A percentile compares a stretch with the other conserved stretches of the same genome.
These are phyloP conservation scores for Globisporangium recalcitrans DNA, from an alignment of 352 stramenopile genomes.

Conservation along the genomic window DNA sequence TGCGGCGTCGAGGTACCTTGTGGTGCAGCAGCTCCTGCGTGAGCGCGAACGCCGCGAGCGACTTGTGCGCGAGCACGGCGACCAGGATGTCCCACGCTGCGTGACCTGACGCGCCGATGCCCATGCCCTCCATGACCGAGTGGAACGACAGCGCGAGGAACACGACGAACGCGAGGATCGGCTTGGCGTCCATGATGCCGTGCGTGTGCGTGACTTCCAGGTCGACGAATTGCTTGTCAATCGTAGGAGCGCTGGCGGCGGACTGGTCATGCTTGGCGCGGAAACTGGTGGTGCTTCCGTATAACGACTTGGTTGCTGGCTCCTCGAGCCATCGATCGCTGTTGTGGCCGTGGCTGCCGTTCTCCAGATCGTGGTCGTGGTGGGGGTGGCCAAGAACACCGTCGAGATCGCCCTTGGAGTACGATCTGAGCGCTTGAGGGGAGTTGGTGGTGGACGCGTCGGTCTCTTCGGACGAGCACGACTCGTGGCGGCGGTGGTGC, in stretches of 20 bases:
- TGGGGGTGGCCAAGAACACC: background rate
- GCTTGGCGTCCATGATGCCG: conserved; percentile 56
- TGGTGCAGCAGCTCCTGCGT: conserved; percentile 68
- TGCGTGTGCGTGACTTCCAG: conserved; percentile 43
- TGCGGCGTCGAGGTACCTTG: conserved; percentile 28
- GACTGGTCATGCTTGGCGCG: background rate
- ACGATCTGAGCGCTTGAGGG: background rate
- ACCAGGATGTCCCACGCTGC: conserved; percentile 73
- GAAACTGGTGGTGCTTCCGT: background rate
- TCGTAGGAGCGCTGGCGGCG: background rate
- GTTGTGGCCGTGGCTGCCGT: conserved; percentile 13
- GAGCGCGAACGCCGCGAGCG: conserved; percentile 68
- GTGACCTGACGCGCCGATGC: conserved; percentile 53
- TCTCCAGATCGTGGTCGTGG: conserved; percentile 11
- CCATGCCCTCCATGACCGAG: conserved; percentile 84
- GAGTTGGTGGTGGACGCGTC: conserved; percentile 7
- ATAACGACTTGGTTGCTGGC: background rate
- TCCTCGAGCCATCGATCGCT: background rate
- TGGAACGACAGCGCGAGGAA: conserved; percentile 81
- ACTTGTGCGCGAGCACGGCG: conserved; percentile 82
- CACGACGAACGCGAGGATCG: conserved; percentile 63
- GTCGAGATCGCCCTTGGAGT: background rate
- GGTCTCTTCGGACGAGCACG: conserved; percentile 17
- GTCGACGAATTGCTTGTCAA: background rate
- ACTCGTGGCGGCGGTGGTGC: conserved; percentile 23